Evolutionary conservation across 1,284 basidiomycete species (phyloP).

Genomic region (Trametes sp.): DNA sequence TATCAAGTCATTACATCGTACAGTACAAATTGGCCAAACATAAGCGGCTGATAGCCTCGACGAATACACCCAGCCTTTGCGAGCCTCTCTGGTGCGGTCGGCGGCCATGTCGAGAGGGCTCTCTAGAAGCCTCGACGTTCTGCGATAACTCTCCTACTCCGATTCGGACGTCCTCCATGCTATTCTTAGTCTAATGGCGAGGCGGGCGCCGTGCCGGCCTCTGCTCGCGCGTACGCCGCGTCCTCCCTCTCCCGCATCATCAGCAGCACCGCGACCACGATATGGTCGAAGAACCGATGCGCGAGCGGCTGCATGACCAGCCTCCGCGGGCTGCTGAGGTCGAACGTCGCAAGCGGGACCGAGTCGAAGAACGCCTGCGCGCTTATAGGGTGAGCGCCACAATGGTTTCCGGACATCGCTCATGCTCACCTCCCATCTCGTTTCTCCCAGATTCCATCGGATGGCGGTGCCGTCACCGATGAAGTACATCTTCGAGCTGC

Average conservation of each 20-base stretch:
- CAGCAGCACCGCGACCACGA: conserved; percentile 37
- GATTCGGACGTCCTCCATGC: background rate
- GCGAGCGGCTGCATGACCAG: conserved; percentile 35
- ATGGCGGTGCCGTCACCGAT: conserved; percentile 33
- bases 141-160: background rate
- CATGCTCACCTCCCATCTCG: conserved; percentile 35
- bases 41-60: background rate
- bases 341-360: conserved; percentile 33
- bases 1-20: background rate
- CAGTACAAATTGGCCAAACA: background rate
- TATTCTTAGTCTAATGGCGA: conserved; percentile 13
- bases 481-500: conserved; percentile 34
- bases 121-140: conserved; percentile 1
- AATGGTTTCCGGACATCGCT: background rate
- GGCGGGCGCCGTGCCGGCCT: conserved; percentile 3
- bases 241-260: conserved; percentile 38
- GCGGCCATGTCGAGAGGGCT: background rate
- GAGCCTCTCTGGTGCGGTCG: background rate
- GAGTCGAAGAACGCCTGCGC: conserved; percentile 31
- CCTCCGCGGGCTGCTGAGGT: conserved; percentile 29
- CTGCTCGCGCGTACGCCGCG: conserved; percentile 3
- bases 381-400: conserved; percentile 1
- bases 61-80: background rate
- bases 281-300: conserved; percentile 35
- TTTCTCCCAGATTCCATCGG: conserved; percentile 36